These are phyloP conservation scores for Saccharomyces uvarum DNA, from an alignment of 1,139 yeast genomes.

Conservation along the genomic window DNA sequence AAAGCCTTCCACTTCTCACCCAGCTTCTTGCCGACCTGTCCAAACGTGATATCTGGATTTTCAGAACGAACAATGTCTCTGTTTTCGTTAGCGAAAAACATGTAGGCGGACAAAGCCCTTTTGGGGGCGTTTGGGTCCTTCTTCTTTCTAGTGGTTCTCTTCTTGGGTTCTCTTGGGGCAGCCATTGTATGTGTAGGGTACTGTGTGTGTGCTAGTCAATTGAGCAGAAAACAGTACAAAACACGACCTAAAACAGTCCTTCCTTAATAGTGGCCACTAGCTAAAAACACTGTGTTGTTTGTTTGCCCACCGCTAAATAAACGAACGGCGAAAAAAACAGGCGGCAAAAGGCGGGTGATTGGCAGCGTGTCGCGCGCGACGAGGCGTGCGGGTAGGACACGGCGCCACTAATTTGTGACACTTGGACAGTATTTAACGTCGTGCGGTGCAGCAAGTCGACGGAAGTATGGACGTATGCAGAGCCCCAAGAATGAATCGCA, in stretches of 20 bases:
- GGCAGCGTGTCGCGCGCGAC: neutral
- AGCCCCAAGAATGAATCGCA: neutral
- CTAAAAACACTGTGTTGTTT: neutral
- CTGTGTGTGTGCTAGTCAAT: neutral
- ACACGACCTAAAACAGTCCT: neutral
- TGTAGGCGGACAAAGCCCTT: constrained; percentile 95
- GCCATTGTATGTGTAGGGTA: neutral
- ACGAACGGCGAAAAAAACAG: constrained; percentile 1
- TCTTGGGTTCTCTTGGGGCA: constrained; percentile 19
- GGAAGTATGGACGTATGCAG: neutral
- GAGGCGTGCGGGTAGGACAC: neutral
- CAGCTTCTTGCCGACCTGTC: constrained; percentile 82
- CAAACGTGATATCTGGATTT: constrained; percentile 89
- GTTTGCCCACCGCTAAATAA: constrained; percentile 1
- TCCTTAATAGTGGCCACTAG: neutral
- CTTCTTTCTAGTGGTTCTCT: constrained; percentile 34
- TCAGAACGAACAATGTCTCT: constrained; percentile 92
- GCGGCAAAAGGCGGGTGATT: constrained; percentile 1
- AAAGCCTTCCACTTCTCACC: constrained; percentile 97
- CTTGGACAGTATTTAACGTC: neutral
- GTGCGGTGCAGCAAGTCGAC: neutral
- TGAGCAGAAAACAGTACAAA: neutral
- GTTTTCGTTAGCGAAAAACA: constrained; percentile 96
- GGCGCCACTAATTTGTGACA: constrained; percentile 1
- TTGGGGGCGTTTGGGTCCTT: constrained; percentile 97